Evolutionary conservation across 2,329 filamentous ascomycete species (phyloP), one percentile per base, ranked within the genome.

Genomic region (Periconia sp.): DNA sequence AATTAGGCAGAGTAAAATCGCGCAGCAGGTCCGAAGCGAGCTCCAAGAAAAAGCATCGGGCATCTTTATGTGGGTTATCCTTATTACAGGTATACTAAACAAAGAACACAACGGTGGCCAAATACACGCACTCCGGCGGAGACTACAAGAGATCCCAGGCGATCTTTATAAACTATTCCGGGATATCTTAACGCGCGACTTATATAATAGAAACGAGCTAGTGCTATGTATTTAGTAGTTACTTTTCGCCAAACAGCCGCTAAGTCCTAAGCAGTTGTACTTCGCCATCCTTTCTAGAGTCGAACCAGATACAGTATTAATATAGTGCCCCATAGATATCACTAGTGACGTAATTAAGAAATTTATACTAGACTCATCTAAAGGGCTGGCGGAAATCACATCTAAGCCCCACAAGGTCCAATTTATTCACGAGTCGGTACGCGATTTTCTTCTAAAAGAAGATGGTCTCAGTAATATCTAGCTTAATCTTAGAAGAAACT

Each of bases 21-120:
- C 45, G 10, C 30, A 53, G 35, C 33, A 49, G 20, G 46, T 77
- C 10, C 63, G 55, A 48, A 10, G 20, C 0, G 47, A 71, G 17
- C 48, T 81, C 23, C 60, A 59, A 2, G 45, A 64, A 11, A 77
- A 72, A 33, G 65, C 77, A 0, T 67, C 65, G 10, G 75, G 76
- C 1, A 64, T 80, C 7, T 79, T 80, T 50, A 52, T 79, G 46
- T 80, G 78, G 78, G 73, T 74, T 1, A 70, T 78, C 1, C 56
- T 80, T 0, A 77, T 80, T 3, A 65, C 80, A 2, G 52, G 70
- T 10, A 78, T 79, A 7, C 64, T 81, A 1, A 79, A 80, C 42
- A 71, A 72, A 27, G 75, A 76, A 52, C 71, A 66, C 57, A 58
- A 57, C 7, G 17, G 57, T 2, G 66, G 73, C 40, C 61, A 63